Percentiles rank a stretch among this genome's conserved stretches.
These are phyloP conservation scores for Wickerhamiella pararugosa DNA, from an alignment of 1,139 yeast species.

Conservation along the genomic window DNA sequence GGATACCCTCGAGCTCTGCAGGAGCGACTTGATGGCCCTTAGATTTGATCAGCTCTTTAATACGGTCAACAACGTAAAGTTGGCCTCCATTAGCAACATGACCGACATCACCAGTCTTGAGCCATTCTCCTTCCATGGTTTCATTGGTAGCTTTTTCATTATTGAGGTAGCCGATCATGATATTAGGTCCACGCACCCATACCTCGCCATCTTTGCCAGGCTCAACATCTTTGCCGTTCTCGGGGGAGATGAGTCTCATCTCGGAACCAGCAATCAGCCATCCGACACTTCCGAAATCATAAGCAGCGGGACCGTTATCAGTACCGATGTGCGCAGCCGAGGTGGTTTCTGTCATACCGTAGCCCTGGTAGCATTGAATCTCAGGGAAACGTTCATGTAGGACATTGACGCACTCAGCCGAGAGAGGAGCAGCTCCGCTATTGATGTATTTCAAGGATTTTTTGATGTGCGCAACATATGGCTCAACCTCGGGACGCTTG, in stretches of 20 bases:
- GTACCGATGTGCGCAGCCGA: conserved; percentile 18
- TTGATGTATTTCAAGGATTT: conserved; percentile 14
- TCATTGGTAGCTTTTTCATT: conserved; percentile 39
- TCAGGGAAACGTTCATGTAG: conserved; percentile 17
- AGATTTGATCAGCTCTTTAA: conserved; percentile 62
- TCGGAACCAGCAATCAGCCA: conserved; percentile 16
- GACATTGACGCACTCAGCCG: conserved; percentile 17
- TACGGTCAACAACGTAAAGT: conserved; percentile 50
- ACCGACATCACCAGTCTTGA: conserved; percentile 65
- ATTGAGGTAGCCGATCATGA: conserved; percentile 44
- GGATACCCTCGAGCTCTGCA: conserved; percentile 54
- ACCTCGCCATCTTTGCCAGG: conserved; percentile 40
- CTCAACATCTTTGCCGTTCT: conserved; percentile 29
- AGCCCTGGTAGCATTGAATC: conserved; percentile 36
- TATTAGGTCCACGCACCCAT: conserved; percentile 52
- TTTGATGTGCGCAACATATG: conserved; percentile 17
- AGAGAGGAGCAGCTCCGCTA: conserved; percentile 27
- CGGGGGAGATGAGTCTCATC: conserved; percentile 17
- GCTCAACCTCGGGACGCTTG: conserved; percentile 23
- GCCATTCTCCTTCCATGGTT: conserved; percentile 54
- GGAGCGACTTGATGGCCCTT: conserved; percentile 77
- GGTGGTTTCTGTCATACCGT: conserved; percentile 44
- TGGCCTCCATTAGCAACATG: conserved; percentile 38
- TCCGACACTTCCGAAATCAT: conserved; percentile 14
- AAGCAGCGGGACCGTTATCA: not conserved